Conservation (phyloP, 768 basidiomycete species). For the Mrakia gelida region DNA sequence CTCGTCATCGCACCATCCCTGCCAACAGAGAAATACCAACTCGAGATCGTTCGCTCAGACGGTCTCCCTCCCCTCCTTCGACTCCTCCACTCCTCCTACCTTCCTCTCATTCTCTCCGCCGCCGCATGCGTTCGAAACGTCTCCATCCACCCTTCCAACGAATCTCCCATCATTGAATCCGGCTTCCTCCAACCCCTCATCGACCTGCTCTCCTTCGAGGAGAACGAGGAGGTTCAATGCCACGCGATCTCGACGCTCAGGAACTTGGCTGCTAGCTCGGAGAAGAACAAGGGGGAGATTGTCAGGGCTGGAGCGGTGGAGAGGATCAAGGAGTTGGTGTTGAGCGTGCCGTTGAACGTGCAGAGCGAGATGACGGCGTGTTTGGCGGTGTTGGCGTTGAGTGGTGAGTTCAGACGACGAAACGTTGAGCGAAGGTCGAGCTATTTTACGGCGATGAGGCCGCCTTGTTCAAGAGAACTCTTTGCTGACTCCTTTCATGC, state of each 20-base stretch:
- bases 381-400: conserved; percentile 89
- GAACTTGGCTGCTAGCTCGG: conserved; percentile 92
- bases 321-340: conserved; percentile 91
- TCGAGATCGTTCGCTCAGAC: conserved; percentile 95
- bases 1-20: background rate
- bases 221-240: conserved; percentile 99
- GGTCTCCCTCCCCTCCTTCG: conserved; percentile 88
- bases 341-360: conserved; percentile 91
- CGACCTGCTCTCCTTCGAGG: conserved; percentile 93
- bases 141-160: conserved; percentile 96
- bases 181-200: conserved; percentile 95
- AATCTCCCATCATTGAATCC: conserved; percentile 97
- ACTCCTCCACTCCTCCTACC: conserved; percentile 90
- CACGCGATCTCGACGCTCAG: conserved; percentile 96
- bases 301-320: conserved; percentile 96
- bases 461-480: too few relatives aligned
- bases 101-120: conserved; percentile 94
- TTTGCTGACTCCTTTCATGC: too few relatives aligned
- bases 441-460: too few relatives aligned
- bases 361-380: conserved; percentile 99
- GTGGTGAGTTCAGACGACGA: conserved; percentile 57
- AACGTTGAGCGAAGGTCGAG: background rate
- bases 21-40: conserved; percentile 90
- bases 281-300: conserved; percentile 97
- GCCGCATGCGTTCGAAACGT: conserved; percentile 99